Percentiles rank a stretch among this genome's conserved stretches.
Evolutionary conservation across 768 basidiomycete species (phyloP).

Genomic region (Mycena indigotica): DNA sequence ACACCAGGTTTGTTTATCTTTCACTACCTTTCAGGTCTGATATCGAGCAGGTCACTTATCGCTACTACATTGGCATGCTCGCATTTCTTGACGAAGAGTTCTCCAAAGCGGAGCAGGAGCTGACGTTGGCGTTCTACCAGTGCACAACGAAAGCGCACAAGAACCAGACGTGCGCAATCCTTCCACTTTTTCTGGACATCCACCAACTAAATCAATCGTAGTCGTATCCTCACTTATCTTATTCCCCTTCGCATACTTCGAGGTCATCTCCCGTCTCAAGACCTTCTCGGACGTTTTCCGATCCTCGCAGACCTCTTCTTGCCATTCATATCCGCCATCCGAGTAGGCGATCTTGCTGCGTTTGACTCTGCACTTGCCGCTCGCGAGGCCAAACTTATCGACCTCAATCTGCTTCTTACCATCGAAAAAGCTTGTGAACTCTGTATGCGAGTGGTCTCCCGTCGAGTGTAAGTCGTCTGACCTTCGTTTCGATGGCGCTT

Average conservation of each 20-base stretch:
- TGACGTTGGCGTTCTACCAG: constrained; percentile 83
- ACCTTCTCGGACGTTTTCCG: constrained; percentile 73
- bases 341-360: constrained; percentile 70
- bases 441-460: neutral
- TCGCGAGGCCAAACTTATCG: neutral
- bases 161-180: constrained; percentile 94
- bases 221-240: constrained; percentile 88
- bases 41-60: constrained; percentile 72
- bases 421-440: neutral
- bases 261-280: constrained; percentile 79
- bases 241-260: constrained; percentile 86
- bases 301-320: constrained; percentile 69
- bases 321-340: constrained; percentile 82
- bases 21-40: constrained; percentile 19
- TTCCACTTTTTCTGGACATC: too few relatives aligned
- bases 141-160: constrained; percentile 69
- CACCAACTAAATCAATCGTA: too few relatives aligned
- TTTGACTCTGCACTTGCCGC: constrained; percentile 65
- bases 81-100: constrained; percentile 94
- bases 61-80: constrained; percentile 94
- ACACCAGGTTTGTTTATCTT: constrained; percentile 67
- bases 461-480: too few relatives aligned
- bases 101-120: constrained; percentile 81
- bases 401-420: neutral
- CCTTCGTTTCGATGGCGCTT: too few relatives aligned